A percentile compares a stretch with the other conserved stretches of the same genome.
Evolutionary conservation across 1,284 basidiomycete species (phyloP).

Genomic region (Ganoderma boninense): DNA sequence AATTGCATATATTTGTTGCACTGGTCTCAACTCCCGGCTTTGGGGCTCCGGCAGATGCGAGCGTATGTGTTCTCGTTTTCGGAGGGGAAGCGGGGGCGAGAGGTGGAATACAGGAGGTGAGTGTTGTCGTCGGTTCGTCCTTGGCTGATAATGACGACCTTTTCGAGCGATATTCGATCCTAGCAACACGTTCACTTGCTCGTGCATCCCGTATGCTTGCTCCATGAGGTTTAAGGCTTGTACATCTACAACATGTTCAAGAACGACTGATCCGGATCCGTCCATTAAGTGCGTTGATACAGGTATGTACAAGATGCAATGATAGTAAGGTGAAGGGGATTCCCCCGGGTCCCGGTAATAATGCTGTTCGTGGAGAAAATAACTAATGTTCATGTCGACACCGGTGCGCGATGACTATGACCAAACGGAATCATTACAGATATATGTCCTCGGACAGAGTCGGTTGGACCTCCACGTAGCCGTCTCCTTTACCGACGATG

Average conservation of each 20-base stretch:
- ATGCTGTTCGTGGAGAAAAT: not conserved
- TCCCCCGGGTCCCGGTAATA: too few species aligned
- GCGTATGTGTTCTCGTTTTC: not conserved
- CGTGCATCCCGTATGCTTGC: too few species aligned
- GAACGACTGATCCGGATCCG: too few species aligned
- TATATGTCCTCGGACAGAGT: not conserved
- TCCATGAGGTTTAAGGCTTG: too few species aligned
- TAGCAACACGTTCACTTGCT: too few species aligned
- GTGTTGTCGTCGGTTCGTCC: not conserved
- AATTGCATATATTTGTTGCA: conserved; percentile 5
- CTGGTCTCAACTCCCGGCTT: not conserved
- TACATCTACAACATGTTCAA: too few species aligned
- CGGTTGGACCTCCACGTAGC: not conserved
- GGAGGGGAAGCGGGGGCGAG: too few species aligned
- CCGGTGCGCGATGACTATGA: not conserved
- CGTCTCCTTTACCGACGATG: not conserved
- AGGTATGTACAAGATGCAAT: too few species aligned
- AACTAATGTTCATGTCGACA: not conserved
- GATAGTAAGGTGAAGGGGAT: too few species aligned
- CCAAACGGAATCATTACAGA: not conserved
- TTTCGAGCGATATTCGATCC: too few species aligned
- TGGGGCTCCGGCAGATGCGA: not conserved
- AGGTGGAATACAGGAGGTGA: not conserved
- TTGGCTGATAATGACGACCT: not conserved
- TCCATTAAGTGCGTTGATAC: too few species aligned